Conservation (phyloP, 208 protist species). For the Wallacemonas collosoma region DNA sequence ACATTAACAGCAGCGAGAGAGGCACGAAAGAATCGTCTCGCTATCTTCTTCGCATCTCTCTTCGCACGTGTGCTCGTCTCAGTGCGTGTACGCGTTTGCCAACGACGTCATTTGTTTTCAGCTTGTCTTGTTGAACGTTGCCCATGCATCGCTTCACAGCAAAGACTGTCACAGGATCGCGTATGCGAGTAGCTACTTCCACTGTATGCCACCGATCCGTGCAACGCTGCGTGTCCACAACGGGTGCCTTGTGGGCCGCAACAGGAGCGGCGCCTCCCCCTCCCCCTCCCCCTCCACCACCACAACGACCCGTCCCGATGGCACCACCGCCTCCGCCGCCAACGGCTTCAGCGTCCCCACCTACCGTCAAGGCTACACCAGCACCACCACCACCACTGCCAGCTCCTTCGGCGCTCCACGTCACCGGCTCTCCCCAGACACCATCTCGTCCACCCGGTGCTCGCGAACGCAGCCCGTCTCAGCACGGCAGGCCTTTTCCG, state of each 20-base stretch:
- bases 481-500: background rate
- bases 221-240: conserved; percentile 14
- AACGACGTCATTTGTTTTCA: background rate
- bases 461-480: conserved; percentile 9
- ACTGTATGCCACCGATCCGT: background rate
- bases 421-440: background rate
- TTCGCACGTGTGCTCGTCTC: no score
- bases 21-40: no score
- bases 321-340: conserved; percentile 23
- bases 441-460: background rate
- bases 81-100: no score
- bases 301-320: conserved; percentile 17
- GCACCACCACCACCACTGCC: conserved; percentile 18
- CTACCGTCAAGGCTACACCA: background rate
- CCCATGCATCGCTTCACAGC: background rate
- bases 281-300: conserved; percentile 29
- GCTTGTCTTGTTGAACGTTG: background rate
- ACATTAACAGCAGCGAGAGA: no score
- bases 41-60: no score
- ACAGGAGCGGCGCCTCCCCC: conserved; percentile 23
- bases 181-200: background rate
- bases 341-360: conserved; percentile 12
- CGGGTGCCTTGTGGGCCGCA: conserved; percentile 3
- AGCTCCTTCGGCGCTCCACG: background rate
- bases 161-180: background rate